Base-by-base conservation (phyloP, 2,329 filamentous ascomycete genomes). In the Septoria linicola region DNA sequence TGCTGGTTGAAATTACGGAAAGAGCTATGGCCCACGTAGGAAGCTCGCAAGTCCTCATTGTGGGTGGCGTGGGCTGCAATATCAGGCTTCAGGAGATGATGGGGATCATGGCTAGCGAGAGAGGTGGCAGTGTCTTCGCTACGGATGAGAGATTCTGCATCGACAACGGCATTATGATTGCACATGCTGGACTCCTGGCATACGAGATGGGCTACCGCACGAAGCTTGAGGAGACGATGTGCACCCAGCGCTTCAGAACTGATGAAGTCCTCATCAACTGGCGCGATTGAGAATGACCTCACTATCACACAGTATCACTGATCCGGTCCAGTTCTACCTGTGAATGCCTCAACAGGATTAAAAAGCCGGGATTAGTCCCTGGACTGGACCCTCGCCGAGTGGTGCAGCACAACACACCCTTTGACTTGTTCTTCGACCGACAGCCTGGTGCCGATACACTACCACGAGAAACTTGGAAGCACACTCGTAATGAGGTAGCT, bases 151-250 rank as follows among this genome's bases (percentile, higher is more conserved):
- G 93, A 39, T 99, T 96, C 70, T 99, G 93, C 69, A 99, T 99
- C 63, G 93, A 99, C 72, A 99, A 99, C 65, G 93, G 93, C 41
- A 97, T 99, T 67, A 99, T 99, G 93, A 99, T 99, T 74, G 93
- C 93, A 1, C 92, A 99, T 70, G 93, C 93, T 1, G 93, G 93
- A 2, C 72, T 99, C 63, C 69, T 96, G 64, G 91, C 91, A 1
- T 93, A 87, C 68, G 78, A 84, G 69, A 91, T 84, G 13, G 92
- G 92, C 1, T 90, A 89, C 66, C 78, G 73, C 53, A 96, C 90
- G 1, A 73, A 80, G 6, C 68, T 97, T 40, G 83, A 85, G 57
- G 88, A 96, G 37, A 92, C 87, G 61, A 89, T 87, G 10, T 96
- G 71, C 54, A 77, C 75, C 31, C 76, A 78, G 55, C 64, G 76